Percentiles rank a stretch among this genome's conserved stretches.
Evolutionary conservation across 257 asterid species (phyloP).

Genomic region (Przewalskia tangutica): DNA sequence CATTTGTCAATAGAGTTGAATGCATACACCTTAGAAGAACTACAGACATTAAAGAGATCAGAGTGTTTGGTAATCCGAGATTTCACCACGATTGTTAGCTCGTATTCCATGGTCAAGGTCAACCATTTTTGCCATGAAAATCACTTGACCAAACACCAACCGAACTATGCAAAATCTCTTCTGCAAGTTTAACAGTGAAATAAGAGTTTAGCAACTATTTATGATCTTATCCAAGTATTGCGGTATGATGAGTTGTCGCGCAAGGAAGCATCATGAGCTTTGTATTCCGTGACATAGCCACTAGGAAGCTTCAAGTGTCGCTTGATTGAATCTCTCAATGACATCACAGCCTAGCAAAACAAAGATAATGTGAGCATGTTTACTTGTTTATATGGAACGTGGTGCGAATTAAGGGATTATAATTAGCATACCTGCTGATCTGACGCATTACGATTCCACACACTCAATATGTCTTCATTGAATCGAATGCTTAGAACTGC

Average conservation of each 20-base stretch:
- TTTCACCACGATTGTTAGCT: background rate
- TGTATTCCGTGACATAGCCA: constrained; percentile 90
- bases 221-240: constrained; percentile 95
- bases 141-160: background rate
- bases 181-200: background rate
- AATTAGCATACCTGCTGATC: constrained; percentile 68
- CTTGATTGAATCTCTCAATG: constrained; percentile 81
- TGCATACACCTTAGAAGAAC: background rate
- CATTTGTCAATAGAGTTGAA: background rate
- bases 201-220: constrained; percentile 3
- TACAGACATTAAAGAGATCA: background rate
- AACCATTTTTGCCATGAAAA: background rate
- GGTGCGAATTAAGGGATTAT: background rate
- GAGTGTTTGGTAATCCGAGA: background rate
- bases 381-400: background rate
- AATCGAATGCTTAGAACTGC: constrained; percentile 89
- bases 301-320: constrained; percentile 82
- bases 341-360: constrained; percentile 74
- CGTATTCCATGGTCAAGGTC: background rate
- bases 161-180: background rate
- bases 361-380: background rate
- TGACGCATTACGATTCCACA: constrained; percentile 95
- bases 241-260: constrained; percentile 94
- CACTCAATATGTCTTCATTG: constrained; percentile 92
- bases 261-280: constrained; percentile 90